phyloP scores from a whole-genome alignment of 2,329 filamentous ascomycete species.

The Botrytis hyacinthi region DNA sequence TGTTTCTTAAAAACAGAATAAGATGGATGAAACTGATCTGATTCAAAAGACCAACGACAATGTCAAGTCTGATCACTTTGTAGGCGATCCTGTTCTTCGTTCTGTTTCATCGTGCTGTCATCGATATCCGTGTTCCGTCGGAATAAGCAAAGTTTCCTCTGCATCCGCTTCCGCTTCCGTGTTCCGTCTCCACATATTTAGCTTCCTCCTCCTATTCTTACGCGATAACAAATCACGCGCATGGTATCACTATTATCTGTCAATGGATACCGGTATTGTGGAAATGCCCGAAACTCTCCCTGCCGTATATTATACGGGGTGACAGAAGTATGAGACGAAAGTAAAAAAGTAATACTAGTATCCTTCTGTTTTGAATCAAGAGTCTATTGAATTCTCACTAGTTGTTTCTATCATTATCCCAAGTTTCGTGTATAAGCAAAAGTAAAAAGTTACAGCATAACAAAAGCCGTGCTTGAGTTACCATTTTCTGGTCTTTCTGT shows the following conservation, averaged over 20 bases:
- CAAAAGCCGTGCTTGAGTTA: neutral
- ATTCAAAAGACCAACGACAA: neutral
- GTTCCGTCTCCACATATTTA: conserved; percentile 5
- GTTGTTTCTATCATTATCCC: neutral
- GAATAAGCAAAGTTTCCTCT: neutral
- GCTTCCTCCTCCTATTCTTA: conserved; percentile 17
- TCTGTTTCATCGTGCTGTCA: neutral
- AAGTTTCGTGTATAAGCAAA: neutral
- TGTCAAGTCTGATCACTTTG: conserved; percentile 11
- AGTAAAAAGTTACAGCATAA: neutral
- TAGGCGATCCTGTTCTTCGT: conserved; percentile 4
- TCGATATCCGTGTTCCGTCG: conserved; percentile 18
- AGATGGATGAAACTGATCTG: neutral
- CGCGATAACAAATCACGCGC: conserved; percentile 8
- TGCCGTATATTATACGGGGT: neutral
- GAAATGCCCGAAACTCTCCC: neutral
- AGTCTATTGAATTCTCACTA: neutral
- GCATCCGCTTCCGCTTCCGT: conserved; percentile 28
- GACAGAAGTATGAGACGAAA: neutral
- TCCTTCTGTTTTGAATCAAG: neutral
- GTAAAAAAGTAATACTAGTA: neutral
- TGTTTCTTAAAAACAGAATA: neutral
- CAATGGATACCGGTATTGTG: neutral
- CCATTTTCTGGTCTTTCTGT: neutral
- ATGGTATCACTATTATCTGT: neutral